Percentiles rank a stretch among this genome's conserved stretches.
phyloP scores from a whole-genome alignment of 441 rosid species.

The Syzygium malaccense region DNA sequence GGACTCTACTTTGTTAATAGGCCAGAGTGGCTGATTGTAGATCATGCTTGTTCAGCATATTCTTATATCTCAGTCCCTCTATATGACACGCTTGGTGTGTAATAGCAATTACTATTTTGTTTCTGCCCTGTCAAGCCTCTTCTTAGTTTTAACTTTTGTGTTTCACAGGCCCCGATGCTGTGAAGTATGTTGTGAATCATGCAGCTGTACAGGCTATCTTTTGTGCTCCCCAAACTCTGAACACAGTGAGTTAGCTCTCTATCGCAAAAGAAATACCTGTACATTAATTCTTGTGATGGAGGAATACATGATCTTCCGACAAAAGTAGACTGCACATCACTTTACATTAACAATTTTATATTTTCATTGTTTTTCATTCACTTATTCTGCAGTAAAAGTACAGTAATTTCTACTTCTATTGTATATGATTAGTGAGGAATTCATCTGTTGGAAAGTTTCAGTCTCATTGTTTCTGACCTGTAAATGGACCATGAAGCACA shows the following conservation, averaged over 20 bases:
- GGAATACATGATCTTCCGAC: neutral
- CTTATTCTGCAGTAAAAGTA: neutral
- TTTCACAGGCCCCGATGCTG: conserved; percentile 88
- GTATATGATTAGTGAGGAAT: neutral
- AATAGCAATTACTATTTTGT: neutral
- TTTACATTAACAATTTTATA: neutral
- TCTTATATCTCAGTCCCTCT: conserved; percentile 3
- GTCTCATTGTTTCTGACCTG: neutral
- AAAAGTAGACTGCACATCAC: neutral
- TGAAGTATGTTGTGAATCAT: conserved; percentile 75
- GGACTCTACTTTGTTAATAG: conserved; percentile 1
- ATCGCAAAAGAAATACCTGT: neutral
- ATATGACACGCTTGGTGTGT: conserved; percentile 8
- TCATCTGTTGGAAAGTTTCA: neutral
- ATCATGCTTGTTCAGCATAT: conserved; percentile 2
- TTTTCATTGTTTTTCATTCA: neutral
- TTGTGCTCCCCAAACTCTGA: conserved; percentile 83
- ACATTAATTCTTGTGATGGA: neutral
- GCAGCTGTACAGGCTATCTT: conserved; percentile 82
- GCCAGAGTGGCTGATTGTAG: conserved; percentile 11
- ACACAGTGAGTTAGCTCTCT: conserved; percentile 38
- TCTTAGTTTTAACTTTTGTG: neutral
- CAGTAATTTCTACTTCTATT: neutral
- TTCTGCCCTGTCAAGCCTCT: conserved; percentile 5
- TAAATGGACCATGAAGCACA: neutral